Conservation (phyloP, 352 stramenopile species). For the Phytophthora macrochlamydospora region DNA sequence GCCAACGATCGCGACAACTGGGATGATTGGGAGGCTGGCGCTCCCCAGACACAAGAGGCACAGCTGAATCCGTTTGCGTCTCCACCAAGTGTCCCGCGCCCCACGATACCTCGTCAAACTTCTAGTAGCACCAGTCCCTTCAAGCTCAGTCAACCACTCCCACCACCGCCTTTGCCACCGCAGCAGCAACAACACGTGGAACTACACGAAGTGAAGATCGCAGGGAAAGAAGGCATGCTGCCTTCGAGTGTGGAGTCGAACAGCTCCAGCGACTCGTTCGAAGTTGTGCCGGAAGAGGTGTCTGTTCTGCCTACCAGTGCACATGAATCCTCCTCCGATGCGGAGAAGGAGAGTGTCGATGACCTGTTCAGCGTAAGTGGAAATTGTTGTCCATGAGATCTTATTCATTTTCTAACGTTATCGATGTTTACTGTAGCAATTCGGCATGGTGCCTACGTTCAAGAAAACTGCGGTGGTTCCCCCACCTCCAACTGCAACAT, state of each 20-base stretch:
- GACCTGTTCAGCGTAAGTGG: constrained; percentile 84
- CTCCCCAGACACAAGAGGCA: constrained; percentile 35
- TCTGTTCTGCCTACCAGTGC: constrained; percentile 28
- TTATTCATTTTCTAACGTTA: background rate
- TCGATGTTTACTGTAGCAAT: constrained; percentile 58
- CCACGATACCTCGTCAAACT: constrained; percentile 16
- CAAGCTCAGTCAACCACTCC: constrained; percentile 32
- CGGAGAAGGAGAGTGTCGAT: constrained; percentile 47
- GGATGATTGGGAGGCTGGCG: constrained; percentile 72
- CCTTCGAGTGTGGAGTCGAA: constrained; percentile 56
- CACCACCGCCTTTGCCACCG: constrained; percentile 13
- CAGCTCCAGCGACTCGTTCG: constrained; percentile 76
- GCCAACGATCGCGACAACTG: constrained; percentile 57
- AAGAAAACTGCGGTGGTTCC: constrained; percentile 57
- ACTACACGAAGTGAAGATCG: constrained; percentile 42
- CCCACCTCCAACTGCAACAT: constrained; percentile 26
- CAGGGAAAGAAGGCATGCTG: constrained; percentile 13
- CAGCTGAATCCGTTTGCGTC: constrained; percentile 55
- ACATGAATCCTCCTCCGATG: constrained; percentile 15
- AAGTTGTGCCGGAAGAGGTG: constrained; percentile 53
- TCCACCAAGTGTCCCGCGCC: constrained; percentile 11
- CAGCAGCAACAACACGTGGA: constrained; percentile 14
- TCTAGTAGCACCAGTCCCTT: constrained; percentile 18
- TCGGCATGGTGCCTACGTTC: constrained; percentile 83
- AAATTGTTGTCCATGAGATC: background rate